A percentile compares a stretch with the other conserved stretches of the same genome.
These are phyloP conservation scores for Kodamaea jinghongensis DNA, from an alignment of 805 yeast species.

Conservation along the genomic window DNA sequence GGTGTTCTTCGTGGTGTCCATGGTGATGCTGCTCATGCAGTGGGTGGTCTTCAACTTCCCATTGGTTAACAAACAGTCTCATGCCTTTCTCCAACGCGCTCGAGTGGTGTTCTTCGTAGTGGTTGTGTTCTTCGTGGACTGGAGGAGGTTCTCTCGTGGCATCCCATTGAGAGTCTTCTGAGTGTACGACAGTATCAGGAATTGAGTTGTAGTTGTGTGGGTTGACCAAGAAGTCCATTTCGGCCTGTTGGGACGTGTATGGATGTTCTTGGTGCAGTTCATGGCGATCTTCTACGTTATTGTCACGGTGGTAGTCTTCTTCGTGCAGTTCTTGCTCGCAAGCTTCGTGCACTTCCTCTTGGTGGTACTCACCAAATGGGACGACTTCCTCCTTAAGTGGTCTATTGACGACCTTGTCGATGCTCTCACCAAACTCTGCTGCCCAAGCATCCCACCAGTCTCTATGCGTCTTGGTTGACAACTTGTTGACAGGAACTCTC, in stretches of 20 bases:
- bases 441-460: constrained; percentile 43
- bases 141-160: constrained; percentile 47
- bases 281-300: neutral
- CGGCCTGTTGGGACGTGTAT: constrained; percentile 6
- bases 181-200: constrained; percentile 9
- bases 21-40: constrained; percentile 1
- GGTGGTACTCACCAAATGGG: constrained; percentile 1
- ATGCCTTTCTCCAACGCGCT: constrained; percentile 11
- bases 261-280: constrained; percentile 1
- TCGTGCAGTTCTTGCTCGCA: constrained; percentile 4
- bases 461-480: constrained; percentile 15
- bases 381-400: neutral
- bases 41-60: constrained; percentile 26
- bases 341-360: constrained; percentile 1
- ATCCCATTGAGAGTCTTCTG: constrained; percentile 39
- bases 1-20: neutral
- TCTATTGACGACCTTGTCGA: constrained; percentile 16
- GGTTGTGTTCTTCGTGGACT: constrained; percentile 1
- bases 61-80: constrained; percentile 20
- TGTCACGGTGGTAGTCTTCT: neutral
- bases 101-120: neutral
- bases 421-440: constrained; percentile 25
- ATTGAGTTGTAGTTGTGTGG: constrained; percentile 30
- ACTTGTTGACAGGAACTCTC: constrained; percentile 23
- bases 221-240: constrained; percentile 23